These are phyloP conservation scores for Dispira parvispora DNA, from an alignment of 192 early-diverging fungal genomes.

Conservation along the genomic window DNA sequence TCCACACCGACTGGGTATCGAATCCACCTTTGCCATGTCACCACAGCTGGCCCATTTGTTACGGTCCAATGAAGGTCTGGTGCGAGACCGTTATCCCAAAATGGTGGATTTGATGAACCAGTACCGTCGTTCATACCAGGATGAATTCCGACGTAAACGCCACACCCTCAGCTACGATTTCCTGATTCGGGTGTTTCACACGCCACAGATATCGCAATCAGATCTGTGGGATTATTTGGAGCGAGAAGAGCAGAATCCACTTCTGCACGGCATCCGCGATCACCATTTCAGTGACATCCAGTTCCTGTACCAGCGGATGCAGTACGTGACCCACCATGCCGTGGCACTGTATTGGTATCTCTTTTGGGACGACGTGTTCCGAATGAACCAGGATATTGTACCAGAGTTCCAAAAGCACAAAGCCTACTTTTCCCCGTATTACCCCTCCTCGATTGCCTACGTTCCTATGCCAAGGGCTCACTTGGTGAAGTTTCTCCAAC, in stretches of 20 bases:
- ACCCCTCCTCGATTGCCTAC: slow-evolving; percentile 38
- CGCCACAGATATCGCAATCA: slow-evolving; percentile 18
- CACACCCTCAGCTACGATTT: slow-evolving; percentile 26
- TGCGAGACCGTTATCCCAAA: slow-evolving; percentile 23
- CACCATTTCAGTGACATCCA: slow-evolving; percentile 15
- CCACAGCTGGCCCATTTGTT: slow-evolving; percentile 32
- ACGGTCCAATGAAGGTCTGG: slow-evolving; percentile 32
- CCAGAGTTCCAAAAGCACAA: slow-evolving; percentile 22
- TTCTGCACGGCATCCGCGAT: slow-evolving; percentile 14
- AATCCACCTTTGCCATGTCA: slow-evolving; percentile 27
- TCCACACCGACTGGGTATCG: slow-evolving; percentile 31
- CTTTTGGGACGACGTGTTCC: slow-evolving; percentile 51
- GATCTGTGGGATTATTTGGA: slow-evolving; percentile 18
- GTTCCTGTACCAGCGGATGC: slow-evolving; percentile 26
- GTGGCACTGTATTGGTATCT: slow-evolving; percentile 31
- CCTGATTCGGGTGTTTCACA: slow-evolving; percentile 27
- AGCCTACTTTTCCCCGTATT: slow-evolving; percentile 43
- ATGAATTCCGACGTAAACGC: slow-evolving; percentile 33
- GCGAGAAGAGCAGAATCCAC: slow-evolving; percentile 19
- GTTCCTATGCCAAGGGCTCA: slow-evolving; percentile 32
- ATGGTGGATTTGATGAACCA: slow-evolving; percentile 22
- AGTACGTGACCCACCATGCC: slow-evolving; percentile 16
- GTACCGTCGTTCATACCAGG: slow-evolving; percentile 27
- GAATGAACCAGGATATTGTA: slow-evolving; percentile 33
- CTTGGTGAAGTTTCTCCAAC: slow-evolving; percentile 36